Conservation (phyloP, 2,329 filamentous ascomycete genomes). For the Lachnellula arida region DNA sequence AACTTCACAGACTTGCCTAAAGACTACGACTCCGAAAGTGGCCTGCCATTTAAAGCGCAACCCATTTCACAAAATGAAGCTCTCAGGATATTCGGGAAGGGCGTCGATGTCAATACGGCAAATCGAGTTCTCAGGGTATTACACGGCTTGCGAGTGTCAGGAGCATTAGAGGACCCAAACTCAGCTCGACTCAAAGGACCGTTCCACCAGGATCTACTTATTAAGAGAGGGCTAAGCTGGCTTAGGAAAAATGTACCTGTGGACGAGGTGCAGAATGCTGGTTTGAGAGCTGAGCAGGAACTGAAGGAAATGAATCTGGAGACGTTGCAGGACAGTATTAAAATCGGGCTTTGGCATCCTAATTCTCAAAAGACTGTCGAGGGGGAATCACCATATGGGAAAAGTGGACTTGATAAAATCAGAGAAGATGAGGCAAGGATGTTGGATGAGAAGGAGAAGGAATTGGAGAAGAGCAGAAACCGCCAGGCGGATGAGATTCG, state of each 20-base stretch:
- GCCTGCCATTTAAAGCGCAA: conserved; percentile 47
- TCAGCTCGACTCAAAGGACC: conserved; percentile 10
- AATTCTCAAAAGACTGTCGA: conserved; percentile 21
- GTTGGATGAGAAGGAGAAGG: conserved; percentile 43
- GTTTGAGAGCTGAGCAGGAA: conserved; percentile 59
- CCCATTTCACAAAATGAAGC: conserved; percentile 48
- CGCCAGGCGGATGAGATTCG: conserved; percentile 38
- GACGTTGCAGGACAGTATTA: conserved; percentile 28
- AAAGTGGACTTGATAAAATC: conserved; percentile 52
- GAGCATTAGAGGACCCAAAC: conserved; percentile 56
- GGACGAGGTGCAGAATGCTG: conserved; percentile 57
- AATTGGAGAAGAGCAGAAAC: conserved; percentile 32
- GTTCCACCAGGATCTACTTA: conserved; percentile 31
- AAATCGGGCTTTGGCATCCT: conserved; percentile 26
- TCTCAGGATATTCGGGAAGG: conserved; percentile 45
- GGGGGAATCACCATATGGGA: conserved; percentile 49
- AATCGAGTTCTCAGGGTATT: conserved; percentile 54
- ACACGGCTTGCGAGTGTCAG: conserved; percentile 59
- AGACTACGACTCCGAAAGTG: conserved; percentile 50
- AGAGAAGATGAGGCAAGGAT: conserved; percentile 46
- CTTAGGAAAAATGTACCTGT: conserved; percentile 51
- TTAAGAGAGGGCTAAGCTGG: conserved; percentile 47
- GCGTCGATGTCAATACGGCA: conserved; percentile 40
- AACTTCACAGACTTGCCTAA: conserved; percentile 54
- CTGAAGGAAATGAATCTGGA: conserved; percentile 46